Conservation (phyloP, 2,329 filamentous ascomycete species). For the Venturia asperata region DNA sequence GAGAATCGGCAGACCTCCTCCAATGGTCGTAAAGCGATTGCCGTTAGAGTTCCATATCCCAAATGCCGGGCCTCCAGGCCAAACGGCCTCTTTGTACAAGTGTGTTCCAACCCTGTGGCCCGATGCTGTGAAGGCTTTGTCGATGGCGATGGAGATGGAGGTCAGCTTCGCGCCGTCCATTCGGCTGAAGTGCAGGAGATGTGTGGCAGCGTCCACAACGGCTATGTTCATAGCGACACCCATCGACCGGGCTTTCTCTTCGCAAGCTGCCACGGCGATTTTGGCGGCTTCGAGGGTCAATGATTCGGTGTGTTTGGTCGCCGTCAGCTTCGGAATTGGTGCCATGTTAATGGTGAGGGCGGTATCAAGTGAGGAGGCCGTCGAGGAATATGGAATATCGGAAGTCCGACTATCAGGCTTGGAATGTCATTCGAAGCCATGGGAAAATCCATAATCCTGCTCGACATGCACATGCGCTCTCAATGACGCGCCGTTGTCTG, state of each 20-base stretch:
- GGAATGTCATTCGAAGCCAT: background rate
- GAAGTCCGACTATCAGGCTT: background rate
- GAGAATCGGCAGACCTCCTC: slow-evolving; percentile 46
- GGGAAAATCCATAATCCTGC: background rate
- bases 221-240: slow-evolving; percentile 44
- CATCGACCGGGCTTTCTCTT: slow-evolving; percentile 32
- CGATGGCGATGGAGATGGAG: slow-evolving; percentile 57
- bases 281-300: slow-evolving; percentile 34
- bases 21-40: slow-evolving; percentile 48
- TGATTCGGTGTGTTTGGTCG: slow-evolving; percentile 19
- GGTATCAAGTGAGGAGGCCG: background rate
- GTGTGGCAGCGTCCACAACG: slow-evolving; percentile 39
- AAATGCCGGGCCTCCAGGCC: slow-evolving; percentile 47
- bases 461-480: slow-evolving; percentile 2
- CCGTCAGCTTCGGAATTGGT: slow-evolving; percentile 6
- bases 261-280: slow-evolving; percentile 31
- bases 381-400: background rate
- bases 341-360: background rate
- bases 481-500: slow-evolving; percentile 3
- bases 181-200: slow-evolving; percentile 42
- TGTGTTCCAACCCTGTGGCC: slow-evolving; percentile 47
- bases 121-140: slow-evolving; percentile 53
- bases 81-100: slow-evolving; percentile 47
- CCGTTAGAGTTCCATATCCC: slow-evolving; percentile 48
- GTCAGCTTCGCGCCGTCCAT: slow-evolving; percentile 45